Percentiles rank a stretch among this genome's conserved stretches.
Evolutionary conservation across 208 protist species (phyloP).

Genomic region (Wallacemonas sp.): DNA sequence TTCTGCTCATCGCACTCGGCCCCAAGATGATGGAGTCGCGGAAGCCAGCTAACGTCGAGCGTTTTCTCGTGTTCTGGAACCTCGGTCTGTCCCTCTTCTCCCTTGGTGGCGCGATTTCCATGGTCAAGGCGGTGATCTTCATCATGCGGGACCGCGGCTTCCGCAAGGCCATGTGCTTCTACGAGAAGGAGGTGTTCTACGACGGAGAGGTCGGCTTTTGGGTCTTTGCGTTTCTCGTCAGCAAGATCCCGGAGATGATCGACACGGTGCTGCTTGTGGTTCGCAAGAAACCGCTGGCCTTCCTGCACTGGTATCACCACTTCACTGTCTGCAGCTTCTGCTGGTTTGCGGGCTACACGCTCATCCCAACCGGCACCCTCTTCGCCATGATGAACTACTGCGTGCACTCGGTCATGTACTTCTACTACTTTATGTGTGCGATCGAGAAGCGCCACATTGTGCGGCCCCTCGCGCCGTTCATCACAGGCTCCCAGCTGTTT

Average conservation of each 20-base stretch:
- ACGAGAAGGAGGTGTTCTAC: conserved; percentile 44
- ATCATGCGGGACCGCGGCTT: conserved; percentile 38
- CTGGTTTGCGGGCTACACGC: conserved; percentile 68
- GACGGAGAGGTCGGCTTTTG: conserved; percentile 41
- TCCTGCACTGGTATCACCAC: conserved; percentile 95
- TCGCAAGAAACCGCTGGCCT: conserved; percentile 86
- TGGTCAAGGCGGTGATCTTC: conserved; percentile 29
- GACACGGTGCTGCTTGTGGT: conserved; percentile 87
- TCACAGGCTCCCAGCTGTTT: conserved; percentile 79
- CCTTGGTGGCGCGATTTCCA: conserved; percentile 28
- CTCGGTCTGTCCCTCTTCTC: conserved; percentile 78
- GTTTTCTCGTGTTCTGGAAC: conserved; percentile 81
- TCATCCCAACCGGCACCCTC: conserved; percentile 61
- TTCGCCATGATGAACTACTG: conserved; percentile 93
- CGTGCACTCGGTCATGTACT: conserved; percentile 96
- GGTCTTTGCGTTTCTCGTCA: conserved; percentile 73
- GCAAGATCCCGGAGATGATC: conserved; percentile 89
- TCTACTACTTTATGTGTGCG: conserved; percentile 91
- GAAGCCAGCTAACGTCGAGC: conserved; percentile 40
- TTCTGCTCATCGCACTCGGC: conserved; percentile 58
- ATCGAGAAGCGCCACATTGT: conserved; percentile 47
- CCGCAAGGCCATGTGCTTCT: conserved; percentile 47
- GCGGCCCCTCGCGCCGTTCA: conserved; percentile 81
- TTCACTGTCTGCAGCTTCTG: conserved; percentile 89
- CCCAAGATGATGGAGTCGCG: conserved; percentile 67